Base-by-base conservation (phyloP, 495 filamentous ascomycete genomes). In the Talaromyces nanjingensis region DNA sequence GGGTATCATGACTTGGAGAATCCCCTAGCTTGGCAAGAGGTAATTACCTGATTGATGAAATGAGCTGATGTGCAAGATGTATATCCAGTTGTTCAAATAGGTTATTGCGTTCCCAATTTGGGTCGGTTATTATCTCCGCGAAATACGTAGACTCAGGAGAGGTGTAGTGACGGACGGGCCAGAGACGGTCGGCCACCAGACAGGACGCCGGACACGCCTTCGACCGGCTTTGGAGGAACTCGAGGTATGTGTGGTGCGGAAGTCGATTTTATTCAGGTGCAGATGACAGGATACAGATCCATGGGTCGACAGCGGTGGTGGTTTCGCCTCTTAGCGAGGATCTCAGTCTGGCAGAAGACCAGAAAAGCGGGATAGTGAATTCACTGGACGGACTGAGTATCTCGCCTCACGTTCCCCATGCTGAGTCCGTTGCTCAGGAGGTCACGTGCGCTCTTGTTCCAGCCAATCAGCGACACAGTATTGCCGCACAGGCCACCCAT, bases 161-260 rank as follows among this genome's bases (percentile, higher is more conserved):
- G 53, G 25, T 22, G 22, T 18, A 54, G 49, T 22, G 54, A 57
- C 25, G 16, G 54, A 57, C 54, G 12, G 53, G 27, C 22, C 22
- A 56, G 52, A 33, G 56, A 59, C 56, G 56, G 56, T 59, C 56
- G 56, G 56, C 56, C 56, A 59, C 56, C 56, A 59, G 56, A 59
- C 3, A 37, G 56, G 31, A 59, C 31, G 56, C 56, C 56, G 56
- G 56, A 59, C 56, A 59, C 56, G 56, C 29, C 56, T 20, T 33
- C 56, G 18, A 25, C 27, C 56, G 29, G 56, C 56, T 59, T 20
- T 12, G 8, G 53, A 25, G 22, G 53, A 6, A 8, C 2, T 18
- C 16, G 53, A 29, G 53, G n/a, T 56, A 54, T 22, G 24, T 27
- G 53, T 56, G 53, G 53, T 56, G 22, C 53, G 12, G 53, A 56